Conservation (phyloP, 2,329 filamentous ascomycete genomes). For the Monilinia fructigena region DNA sequence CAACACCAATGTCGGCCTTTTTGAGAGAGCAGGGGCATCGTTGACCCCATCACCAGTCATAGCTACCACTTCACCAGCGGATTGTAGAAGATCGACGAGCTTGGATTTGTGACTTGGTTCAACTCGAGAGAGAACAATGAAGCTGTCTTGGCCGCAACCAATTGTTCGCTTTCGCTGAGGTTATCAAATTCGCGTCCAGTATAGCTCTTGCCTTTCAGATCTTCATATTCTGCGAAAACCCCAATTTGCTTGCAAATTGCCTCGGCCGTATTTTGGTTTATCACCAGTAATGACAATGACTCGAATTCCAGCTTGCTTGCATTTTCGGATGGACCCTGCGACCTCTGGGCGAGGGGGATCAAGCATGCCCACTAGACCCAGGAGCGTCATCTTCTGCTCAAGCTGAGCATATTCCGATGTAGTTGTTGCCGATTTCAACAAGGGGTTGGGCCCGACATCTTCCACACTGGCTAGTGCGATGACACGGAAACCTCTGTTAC, state of each 20-base stretch:
- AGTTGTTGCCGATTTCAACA: slow-evolving; percentile 73
- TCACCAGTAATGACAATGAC: slow-evolving; percentile 98
- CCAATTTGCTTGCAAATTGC: slow-evolving; percentile 97
- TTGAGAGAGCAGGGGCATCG: slow-evolving; percentile 95
- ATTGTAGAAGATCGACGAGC: slow-evolving; percentile 93
- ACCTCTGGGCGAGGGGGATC: slow-evolving; percentile 96
- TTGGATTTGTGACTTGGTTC: slow-evolving; percentile 97
- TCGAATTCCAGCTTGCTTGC: slow-evolving; percentile 88
- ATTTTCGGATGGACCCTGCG: slow-evolving; percentile 78
- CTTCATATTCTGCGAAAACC: slow-evolving; percentile 78
- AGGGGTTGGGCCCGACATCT: slow-evolving; percentile 66
- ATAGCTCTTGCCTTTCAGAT: slow-evolving; percentile 87
- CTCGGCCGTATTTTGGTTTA: slow-evolving; percentile 96
- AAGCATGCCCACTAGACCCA: slow-evolving; percentile 93
- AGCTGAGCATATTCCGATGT: slow-evolving; percentile 80
- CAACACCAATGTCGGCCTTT: slow-evolving; percentile 98
- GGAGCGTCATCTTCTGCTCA: slow-evolving; percentile 90
- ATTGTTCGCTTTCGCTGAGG: slow-evolving; percentile 73
- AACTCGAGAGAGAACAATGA: slow-evolving; percentile 92
- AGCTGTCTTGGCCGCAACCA: slow-evolving; percentile 79
- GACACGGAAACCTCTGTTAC: slow-evolving; percentile 87
- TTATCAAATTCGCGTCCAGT: slow-evolving; percentile 94
- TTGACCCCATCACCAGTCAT: slow-evolving; percentile 99
- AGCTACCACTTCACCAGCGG: slow-evolving; percentile 88
- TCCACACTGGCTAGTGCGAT: slow-evolving; percentile 89